Base-by-base conservation (phyloP, 1,284 basidiomycete species). In the Tilletia indica region DNA sequence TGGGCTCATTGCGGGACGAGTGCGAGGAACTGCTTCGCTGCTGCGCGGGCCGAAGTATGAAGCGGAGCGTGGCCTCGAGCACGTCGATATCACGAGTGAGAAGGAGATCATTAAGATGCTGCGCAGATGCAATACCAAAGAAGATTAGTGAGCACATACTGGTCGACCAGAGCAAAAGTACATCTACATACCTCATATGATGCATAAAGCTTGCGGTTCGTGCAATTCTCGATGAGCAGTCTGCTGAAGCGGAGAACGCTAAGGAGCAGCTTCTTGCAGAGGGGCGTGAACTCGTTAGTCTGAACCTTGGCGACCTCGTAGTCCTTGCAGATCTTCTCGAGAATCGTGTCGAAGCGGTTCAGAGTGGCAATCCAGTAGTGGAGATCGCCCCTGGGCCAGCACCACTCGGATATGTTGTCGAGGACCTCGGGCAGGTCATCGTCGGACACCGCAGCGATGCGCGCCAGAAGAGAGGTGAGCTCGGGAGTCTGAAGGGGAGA, bases 311-410 rank as follows among this genome's bases (percentile, higher is more conserved):
- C 51, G n/a, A 84, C 71, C 67, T 78, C 78, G 85, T 98, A 96
- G 85, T 91, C 91, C 74, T 88, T 88, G 84, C 96, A 92, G 75
- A 91, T 87, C 66, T 90, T 89, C 82, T 92, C 93, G 75, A 99
- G 88, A 75, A 97, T 90, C 73, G 87, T 86, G 86, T 98, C 97
- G 84, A 99, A 96, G 84, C 93, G 92, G 87, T 99, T 96, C 67
- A 99, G 89, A 72, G 95, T 92, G 81, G 91, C 91, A 81, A 93
- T 91, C 97, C 97, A 99, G 72, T 93, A 91, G 86, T 97, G 94
- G 73, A 99, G 89, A 87, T 99, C 97, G 72, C 94, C 96, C 76
- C 97, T 89, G 38, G 95, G 93, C 91, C 93, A 99, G 85, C 89
- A 91, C 97, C 97, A 99, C 68, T 81, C 78, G 14, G 77, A 76